These are phyloP conservation scores for Polyplosphaeria fusca DNA, from an alignment of 495 filamentous ascomycete species.

Conservation along the genomic window DNA sequence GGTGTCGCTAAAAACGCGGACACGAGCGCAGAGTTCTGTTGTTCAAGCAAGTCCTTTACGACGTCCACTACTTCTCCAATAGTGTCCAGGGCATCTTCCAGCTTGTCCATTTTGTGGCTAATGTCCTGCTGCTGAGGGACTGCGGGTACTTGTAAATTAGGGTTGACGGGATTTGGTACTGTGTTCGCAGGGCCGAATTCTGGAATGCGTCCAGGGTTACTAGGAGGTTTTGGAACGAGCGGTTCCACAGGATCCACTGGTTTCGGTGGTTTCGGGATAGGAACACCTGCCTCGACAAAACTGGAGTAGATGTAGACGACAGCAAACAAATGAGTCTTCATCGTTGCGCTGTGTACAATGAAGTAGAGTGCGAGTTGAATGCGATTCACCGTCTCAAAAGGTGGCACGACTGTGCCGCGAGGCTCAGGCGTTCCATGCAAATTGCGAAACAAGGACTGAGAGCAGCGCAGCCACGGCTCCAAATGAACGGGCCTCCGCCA, in stretches of 20 bases:
- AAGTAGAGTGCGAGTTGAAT: background rate
- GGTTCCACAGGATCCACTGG: background rate
- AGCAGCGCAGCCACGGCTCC: too few species aligned
- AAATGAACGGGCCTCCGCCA: too few species aligned
- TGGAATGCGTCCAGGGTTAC: background rate
- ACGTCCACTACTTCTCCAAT: background rate
- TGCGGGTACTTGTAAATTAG: background rate
- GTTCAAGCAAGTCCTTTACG: background rate
- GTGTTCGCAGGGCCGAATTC: too few species aligned
- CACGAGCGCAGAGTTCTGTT: background rate
- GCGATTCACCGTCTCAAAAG: background rate
- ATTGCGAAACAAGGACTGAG: too few species aligned
- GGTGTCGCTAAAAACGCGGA: background rate
- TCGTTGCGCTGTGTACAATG: background rate
- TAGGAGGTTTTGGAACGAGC: background rate
- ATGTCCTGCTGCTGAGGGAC: background rate
- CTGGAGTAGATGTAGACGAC: too few species aligned
- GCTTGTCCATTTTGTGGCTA: background rate
- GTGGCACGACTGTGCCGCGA: too few species aligned
- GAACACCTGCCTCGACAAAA: too few species aligned
- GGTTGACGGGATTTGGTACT: background rate
- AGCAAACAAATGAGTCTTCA: too few species aligned
- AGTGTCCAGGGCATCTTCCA: background rate
- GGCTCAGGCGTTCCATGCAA: too few species aligned
- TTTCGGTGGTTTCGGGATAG: background rate